phyloP scores from a whole-genome alignment of 768 basidiomycete species.

The Russula abietina region DNA sequence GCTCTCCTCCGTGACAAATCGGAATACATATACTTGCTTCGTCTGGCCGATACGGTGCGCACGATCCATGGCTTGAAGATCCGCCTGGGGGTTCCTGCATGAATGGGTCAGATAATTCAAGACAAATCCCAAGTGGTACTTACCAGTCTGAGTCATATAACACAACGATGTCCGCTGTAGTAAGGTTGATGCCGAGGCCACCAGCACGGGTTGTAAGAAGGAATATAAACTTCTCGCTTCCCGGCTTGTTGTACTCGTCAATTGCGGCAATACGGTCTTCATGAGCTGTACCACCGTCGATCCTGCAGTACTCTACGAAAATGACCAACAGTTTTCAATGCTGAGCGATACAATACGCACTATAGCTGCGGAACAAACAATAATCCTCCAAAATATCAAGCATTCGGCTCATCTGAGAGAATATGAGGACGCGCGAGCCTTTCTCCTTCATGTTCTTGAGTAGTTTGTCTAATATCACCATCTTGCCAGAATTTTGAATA shows the following conservation, averaged over 20 bases:
- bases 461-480: constrained; percentile 95
- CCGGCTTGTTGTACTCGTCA: constrained; percentile 95
- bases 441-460: constrained; percentile 81
- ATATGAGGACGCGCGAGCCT: constrained; percentile 93
- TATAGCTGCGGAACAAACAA: constrained; percentile 83
- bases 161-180: constrained; percentile 90
- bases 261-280: constrained; percentile 94
- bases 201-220: constrained; percentile 94
- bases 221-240: constrained; percentile 94
- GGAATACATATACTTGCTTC: constrained; percentile 94
- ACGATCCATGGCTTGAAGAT: constrained; percentile 97
- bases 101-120: not conserved
- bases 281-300: constrained; percentile 93
- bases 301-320: constrained; percentile 82
- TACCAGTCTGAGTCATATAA: constrained; percentile 96
- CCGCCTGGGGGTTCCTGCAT: constrained; percentile 93
- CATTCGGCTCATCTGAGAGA: constrained; percentile 99
- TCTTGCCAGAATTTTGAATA: constrained; percentile 90
- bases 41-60: constrained; percentile 96
- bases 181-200: constrained; percentile 94
- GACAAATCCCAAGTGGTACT: not conserved
- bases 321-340: constrained; percentile 15
- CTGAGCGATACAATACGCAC: constrained; percentile 43
- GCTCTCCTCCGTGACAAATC: constrained; percentile 94
- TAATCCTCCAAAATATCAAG: constrained; percentile 97